Base-by-base conservation (phyloP, 495 filamentous ascomycete species). In the Penicillium steckii region DNA sequence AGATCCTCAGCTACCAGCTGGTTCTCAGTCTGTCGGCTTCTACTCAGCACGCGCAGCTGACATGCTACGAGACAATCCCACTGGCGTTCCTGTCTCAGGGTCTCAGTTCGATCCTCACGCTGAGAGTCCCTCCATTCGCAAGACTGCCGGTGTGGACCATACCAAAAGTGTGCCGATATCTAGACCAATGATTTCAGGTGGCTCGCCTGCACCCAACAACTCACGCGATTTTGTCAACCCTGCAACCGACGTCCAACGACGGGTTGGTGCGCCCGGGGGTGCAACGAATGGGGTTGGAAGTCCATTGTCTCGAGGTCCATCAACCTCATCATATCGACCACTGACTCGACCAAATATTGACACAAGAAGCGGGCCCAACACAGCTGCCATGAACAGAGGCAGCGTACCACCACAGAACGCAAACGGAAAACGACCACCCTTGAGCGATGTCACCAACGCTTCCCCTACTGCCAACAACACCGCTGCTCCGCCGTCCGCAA, bases 101-200 rank as follows among this genome's bases (percentile, higher is more conserved):
- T 79, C 81, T 4, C 73, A 75, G 43, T 97, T 96, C 68, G 89
- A 97, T 62, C 90, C 90, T 3, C 82, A 86, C 48, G 78, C 84
- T 4, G 90, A 95, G 56, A 91, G 87, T 53, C 89, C 91, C 0
- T 91, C 89, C 0, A 93, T 96, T 52, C 85, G 89, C 25, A 91
- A 93, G 61, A 96, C 92, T 3, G 85, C 87, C 0, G 91, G 91
- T n/a, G 79, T 97, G 41, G 90, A 96, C 56, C 89, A 94, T 57
- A 83, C 73, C 22, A 86, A 82, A 47, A 87, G 82, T 23, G 81
- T 83, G 29, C 86, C 89, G 0, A 73, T 95, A 0, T 74, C 71
- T 3, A 80, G 60, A 50, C 69, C 68, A n/a, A 75, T 61, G 68
- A 42, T 73, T 8, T 37, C 62, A 9, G 44, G 61, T 44, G 46